Evolutionary conservation across 2,329 filamentous ascomycete species (phyloP), one percentile per base, ranked within the genome.

Genomic region (Setomelanomma holmii): DNA sequence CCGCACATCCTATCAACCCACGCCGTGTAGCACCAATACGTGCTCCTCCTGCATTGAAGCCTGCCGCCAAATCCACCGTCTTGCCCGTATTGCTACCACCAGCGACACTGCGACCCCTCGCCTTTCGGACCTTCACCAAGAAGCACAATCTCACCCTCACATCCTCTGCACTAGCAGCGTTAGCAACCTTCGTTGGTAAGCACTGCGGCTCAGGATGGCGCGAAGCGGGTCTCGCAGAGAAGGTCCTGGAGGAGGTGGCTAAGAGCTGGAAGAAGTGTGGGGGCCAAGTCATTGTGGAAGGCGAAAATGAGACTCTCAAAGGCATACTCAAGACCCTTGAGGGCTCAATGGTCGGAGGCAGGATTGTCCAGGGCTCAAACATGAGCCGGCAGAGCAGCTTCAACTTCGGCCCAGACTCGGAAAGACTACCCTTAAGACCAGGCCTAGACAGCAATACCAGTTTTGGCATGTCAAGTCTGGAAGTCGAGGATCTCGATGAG

Each of bases 121-220:
- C 95, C 7, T 98, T 99, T 70, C 87, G 95, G 40, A 96, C 91
- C 0, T 96, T 99, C 62, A 99, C 95, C 1, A 97, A 97, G 76
- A 99, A 98, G 71, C 91, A 99, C 77, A 96, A 93, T 64, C 81
- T 99, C 49, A 98, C 93, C 0, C 85, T 99, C 46, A 93, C 90
- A 6, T 95, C 93, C 0, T 86, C 92, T 0, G 91, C 95, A 0
- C 80, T 99, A 4, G 88, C 93, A 73, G 86, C 90, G 40, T 82
- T 99, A 24, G 93, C 95, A 17, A 83, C 85, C 1, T 99, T 99
- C 73, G 89, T 99, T 46, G 96, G 95, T 10, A 88, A 90, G 63
- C 89, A 96, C 75, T 99, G 95, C 73, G 95, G 95, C 27, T 93
- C 93, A 51, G 91, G 88, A 87, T 99, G 95, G 95, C 86, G 93